Percentiles rank a stretch among this genome's conserved stretches.
Conservation (phyloP, 2,329 filamentous ascomycete genomes). For the Paramyrothecium roridum region DNA sequence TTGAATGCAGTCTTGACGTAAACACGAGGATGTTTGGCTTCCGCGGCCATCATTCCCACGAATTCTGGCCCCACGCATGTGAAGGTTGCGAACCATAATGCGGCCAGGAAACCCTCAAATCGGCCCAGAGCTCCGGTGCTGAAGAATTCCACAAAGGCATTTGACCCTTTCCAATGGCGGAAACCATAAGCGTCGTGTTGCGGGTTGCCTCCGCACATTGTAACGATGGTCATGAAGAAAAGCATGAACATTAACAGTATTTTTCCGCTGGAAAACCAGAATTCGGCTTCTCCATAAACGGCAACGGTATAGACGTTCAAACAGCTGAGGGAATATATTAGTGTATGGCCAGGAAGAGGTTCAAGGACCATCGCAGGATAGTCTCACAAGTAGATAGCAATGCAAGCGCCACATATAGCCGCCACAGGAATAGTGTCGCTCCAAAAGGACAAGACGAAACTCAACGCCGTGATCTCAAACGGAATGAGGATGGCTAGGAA, state of each 20-base stretch:
- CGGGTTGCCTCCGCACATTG: slow-evolving; percentile 58
- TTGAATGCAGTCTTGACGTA: slow-evolving; percentile 51
- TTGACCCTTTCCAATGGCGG: slow-evolving; percentile 63
- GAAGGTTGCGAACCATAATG: slow-evolving; percentile 57
- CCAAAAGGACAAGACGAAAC: slow-evolving; percentile 47
- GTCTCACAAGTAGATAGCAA: slow-evolving; percentile 36
- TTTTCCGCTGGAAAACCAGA: slow-evolving; percentile 45
- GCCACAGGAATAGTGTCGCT: slow-evolving; percentile 39
- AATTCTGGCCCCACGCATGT: slow-evolving; percentile 62
- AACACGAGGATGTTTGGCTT: slow-evolving; percentile 55
- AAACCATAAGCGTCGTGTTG: slow-evolving; percentile 59
- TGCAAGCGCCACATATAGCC: slow-evolving; percentile 41
- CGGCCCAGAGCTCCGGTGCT: slow-evolving; percentile 57
- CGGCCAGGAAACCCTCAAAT: slow-evolving; percentile 64
- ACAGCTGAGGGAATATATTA: slow-evolving; percentile 15
- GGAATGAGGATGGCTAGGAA: slow-evolving; percentile 47
- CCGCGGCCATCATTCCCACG: slow-evolving; percentile 60
- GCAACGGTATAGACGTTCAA: slow-evolving; percentile 38
- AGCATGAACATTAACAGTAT: slow-evolving; percentile 57
- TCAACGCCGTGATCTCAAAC: slow-evolving; percentile 48
- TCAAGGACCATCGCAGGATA: too few species aligned
- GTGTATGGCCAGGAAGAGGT: too few species aligned
- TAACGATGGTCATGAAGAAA: slow-evolving; percentile 56
- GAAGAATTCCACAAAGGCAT: slow-evolving; percentile 47
- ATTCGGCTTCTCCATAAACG: slow-evolving; percentile 41